Evolutionary conservation across 2,329 filamentous ascomycete species (phyloP), one percentile per base, ranked within the genome.

Genomic region (Ophiocordyceps camponoti-rufipedis): DNA sequence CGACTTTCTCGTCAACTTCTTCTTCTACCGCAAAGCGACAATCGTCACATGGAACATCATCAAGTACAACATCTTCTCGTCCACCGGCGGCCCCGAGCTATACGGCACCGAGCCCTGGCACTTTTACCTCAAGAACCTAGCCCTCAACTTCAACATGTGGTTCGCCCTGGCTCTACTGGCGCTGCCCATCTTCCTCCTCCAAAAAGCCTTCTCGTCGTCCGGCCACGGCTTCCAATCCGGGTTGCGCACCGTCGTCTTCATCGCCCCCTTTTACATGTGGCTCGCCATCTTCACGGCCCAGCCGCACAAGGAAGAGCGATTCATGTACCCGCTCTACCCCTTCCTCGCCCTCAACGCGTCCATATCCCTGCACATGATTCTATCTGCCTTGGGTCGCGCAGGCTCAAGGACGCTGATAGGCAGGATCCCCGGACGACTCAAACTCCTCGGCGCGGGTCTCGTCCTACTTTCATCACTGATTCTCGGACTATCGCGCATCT

Each of bases 311-410:
- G 91, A 98, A 60, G 91, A 98, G 63, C 74, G 91, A 7, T 98
- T 98, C 67, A 96, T 98, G 88, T 98, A 94, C 56, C 91, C 91
- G 0, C 84, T 78, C 2, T 98, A 98, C 56, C 91, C 91, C 1
- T 86, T 89, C 50, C 70, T 98, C 35, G 82, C 84, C 0, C 70
- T 98, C 33, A 95, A 94, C 55, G 88, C 88, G 3, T 84, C 89
- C 9, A 74, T 95, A 45, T 75, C 85, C 4, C 67, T 93, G 33
- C 87, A 96, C 59, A 82, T 93, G 47, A 56, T 93, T 2, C 70
- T 96, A 14, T 71, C 78, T 12, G 80, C 81, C 35, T 64, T 94
- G 43, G 86, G 88, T 16, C 80, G 78, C 19, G 72, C 74, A 1
- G 72, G 85, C 48, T 77, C 81, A 0, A 77, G 72, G 53, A 74